Base-by-base conservation (phyloP, 2,329 filamentous ascomycete species). In the Bisporella sp. region DNA sequence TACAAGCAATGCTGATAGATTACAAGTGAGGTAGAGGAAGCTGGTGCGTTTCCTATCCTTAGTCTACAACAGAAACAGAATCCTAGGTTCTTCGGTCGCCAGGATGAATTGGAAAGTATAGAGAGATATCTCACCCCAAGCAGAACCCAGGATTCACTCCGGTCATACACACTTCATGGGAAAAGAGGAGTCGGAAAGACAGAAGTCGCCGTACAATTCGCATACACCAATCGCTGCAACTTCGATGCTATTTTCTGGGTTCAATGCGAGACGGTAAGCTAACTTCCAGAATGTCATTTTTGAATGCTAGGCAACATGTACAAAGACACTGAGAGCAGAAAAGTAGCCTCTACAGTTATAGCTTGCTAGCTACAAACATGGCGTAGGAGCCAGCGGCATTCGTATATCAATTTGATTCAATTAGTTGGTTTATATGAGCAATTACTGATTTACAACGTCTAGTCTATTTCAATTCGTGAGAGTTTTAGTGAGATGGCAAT, bases 221-320 rank as follows among this genome's bases (percentile, higher is more conserved):
- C 54, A 5, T 28, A 52, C 30, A 41, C 13, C 12, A 52, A 49
- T 13, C 41, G 21, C 28, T 33, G 30, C 6, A n/a, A 31, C 28
- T 60, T 51, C 47, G 53, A 60, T 47, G 58, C 58, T 21, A 52
- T 60, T 30, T 60, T 60, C 37, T 60, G 57, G 57, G 50, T 60
- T 29, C 49, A 56, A 41, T 51, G 50, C 6, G 58, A 60, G 39
- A 59, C 48, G 4, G 21, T 21, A 21, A 21, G 21, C 3, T 21
- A 21, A 21, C 21, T 21, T 21, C 21, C 3, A 21, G 21, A 21
- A 21, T 21, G 21, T 21, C 21, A 21, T 21, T 21, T 21, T 21
- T 21, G 21, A 21, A 21, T 21, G 21, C 21, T 21, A 21, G 21
- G 21, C 21, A 21, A 3, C 3, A 21, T 21, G 21, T 21, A 21